Evolutionary conservation across 148 eudicot species (phyloP).

Genomic region (Vaccinium darrowii): DNA sequence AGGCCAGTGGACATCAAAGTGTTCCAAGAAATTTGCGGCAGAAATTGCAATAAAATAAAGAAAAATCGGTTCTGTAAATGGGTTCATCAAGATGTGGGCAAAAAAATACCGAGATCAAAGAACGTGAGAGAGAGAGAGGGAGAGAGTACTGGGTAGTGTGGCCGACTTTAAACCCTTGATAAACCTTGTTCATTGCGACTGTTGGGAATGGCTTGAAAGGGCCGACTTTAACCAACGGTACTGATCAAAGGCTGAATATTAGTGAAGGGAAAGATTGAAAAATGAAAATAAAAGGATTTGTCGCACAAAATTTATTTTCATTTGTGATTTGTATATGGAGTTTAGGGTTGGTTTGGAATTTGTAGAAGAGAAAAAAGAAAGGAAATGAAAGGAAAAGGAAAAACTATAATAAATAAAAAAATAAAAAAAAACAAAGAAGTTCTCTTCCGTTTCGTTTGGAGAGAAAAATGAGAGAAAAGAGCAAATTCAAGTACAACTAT

Average conservation of each 20-base stretch:
- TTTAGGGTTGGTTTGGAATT: too few species aligned
- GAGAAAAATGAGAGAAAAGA: too few species aligned
- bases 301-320: background rate
- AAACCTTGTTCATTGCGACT: conserved; percentile 29
- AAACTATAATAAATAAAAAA: too few species aligned
- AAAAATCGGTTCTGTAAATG: conserved; percentile 2
- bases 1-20: conserved; percentile 53
- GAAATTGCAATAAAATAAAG: conserved; percentile 7
- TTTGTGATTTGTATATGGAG: background rate
- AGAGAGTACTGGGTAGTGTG: background rate
- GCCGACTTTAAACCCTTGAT: conserved; percentile 44
- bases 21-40: conserved; percentile 8
- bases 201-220: background rate
- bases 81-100: conserved; percentile 6
- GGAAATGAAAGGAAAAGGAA: too few species aligned
- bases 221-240: background rate
- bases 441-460: too few species aligned
- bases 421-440: too few species aligned
- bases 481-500: too few species aligned
- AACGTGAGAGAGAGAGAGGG: background rate
- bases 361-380: too few species aligned
- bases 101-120: conserved; percentile 8
- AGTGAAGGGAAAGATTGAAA: background rate
- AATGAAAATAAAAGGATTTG: too few species aligned
- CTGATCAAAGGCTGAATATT: background rate